phyloP scores from a whole-genome alignment of 768 basidiomycete species.

The Tulasnella sp. region DNA sequence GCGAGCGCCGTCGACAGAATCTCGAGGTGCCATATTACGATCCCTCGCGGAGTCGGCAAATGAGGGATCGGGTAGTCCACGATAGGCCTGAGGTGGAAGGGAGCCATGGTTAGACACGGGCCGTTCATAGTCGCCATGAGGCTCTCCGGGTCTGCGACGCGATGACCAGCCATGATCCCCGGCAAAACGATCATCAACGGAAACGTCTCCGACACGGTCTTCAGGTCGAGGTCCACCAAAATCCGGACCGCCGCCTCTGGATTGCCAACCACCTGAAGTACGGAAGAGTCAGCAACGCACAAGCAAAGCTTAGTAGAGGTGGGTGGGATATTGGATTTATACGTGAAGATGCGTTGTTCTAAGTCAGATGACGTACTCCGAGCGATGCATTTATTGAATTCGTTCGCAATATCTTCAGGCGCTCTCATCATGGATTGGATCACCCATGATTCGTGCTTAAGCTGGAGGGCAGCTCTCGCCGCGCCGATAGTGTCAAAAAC shows the following conservation, averaged over 20 bases:
- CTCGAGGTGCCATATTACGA: background rate
- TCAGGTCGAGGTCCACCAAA: background rate
- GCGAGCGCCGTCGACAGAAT: background rate
- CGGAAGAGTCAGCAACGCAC: background rate
- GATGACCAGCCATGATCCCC: slow-evolving; percentile 10
- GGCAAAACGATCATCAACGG: background rate
- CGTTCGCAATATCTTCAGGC: background rate
- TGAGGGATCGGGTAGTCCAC: background rate
- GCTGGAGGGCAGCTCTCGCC: background rate
- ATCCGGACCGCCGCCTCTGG: background rate
- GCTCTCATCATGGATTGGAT: background rate
- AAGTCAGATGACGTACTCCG: background rate
- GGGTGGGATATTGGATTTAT: no score
- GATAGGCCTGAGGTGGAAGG: background rate
- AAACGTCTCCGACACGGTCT: background rate
- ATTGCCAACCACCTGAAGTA: background rate
- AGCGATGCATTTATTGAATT: background rate
- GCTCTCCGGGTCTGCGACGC: background rate
- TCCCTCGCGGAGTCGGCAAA: background rate
- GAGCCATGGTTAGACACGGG: background rate
- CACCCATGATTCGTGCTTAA: slow-evolving; percentile 5
- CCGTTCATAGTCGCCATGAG: background rate
- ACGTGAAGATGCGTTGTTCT: background rate
- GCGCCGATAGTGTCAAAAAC: slow-evolving; percentile 1
- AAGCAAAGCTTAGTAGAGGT: no score